Base-by-base conservation (phyloP, 495 filamentous ascomycete species). In the Penicillium verhagenii region DNA sequence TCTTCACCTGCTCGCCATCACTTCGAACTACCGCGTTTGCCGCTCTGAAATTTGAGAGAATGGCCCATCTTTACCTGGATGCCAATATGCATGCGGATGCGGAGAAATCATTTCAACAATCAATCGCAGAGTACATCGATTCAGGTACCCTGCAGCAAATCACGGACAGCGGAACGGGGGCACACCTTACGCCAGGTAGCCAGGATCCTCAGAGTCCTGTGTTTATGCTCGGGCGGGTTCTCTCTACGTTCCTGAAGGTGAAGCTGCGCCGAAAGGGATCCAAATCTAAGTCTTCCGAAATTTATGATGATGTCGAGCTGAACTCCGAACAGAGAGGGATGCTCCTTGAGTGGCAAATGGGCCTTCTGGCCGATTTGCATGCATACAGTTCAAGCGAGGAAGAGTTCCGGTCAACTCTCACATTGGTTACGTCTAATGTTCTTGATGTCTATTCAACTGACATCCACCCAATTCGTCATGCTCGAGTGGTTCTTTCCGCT, bases 281-380 rank as follows among this genome's bases (percentile, higher is more conserved):
- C 0, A 66, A 64, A 8, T 60, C 63, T 0, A 66, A 64, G 6
- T 45, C 60, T 1, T 44, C 31, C 1, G 51, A 59, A n/a, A 56
- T 75, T 26, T 81, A 80, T 50, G 78, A 85, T 42, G 67, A 76
- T 14, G 50, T 66, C 4, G 52, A 58, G 1, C 61, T 83, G 20
- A 35, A 57, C 4, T 14, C 55, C 14, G 56, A 65, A 20, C 62
- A 73, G 48, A 63, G 79, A 57, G 80, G 76, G 9, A 52, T 78
- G 16, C 50, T 86, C 25, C 68, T 88, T 13, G 83, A 86, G 61
- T 82, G 76, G 72, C 82, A 86, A 57, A 61, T 87, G 47, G 47
- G 60, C 11, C 53, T 78, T 8, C 49, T 79, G 38, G 48, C 63
- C 20, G 72, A 76, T 31, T 52, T 73, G 23, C 64, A 71, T 20